These are phyloP conservation scores for Kwoniella shivajii DNA, from an alignment of 1,284 basidiomycete species.

Conservation along the genomic window DNA sequence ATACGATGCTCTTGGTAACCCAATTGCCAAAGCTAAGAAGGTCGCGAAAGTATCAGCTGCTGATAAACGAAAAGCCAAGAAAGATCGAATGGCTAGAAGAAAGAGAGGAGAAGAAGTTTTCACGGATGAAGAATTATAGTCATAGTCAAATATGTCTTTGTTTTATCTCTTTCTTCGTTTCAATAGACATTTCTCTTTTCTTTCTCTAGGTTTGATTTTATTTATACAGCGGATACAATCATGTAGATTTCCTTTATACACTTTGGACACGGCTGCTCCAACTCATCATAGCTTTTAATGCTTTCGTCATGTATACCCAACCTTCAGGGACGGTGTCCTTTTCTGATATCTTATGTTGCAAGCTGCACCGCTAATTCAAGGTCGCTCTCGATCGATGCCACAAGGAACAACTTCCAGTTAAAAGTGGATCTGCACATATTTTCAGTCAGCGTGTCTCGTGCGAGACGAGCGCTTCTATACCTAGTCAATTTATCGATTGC, in stretches of 20 bases:
- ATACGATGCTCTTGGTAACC: conserved; percentile 96
- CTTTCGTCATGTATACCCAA: conserved; percentile 11
- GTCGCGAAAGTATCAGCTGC: conserved; percentile 77
- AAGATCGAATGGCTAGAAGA: conserved; percentile 88
- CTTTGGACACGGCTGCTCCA: too few species aligned
- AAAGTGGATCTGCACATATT: background rate
- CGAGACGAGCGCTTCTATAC: too few species aligned
- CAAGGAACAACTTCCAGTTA: too few species aligned
- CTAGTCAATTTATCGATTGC: too few species aligned
- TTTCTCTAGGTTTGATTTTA: background rate
- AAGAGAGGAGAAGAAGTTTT: conserved; percentile 55
- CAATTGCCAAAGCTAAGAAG: conserved; percentile 77
- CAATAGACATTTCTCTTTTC: background rate
- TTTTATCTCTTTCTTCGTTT: conserved; percentile 7
- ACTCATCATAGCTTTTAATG: background rate
- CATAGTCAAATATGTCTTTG: conserved; percentile 13
- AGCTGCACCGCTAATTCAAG: too few species aligned
- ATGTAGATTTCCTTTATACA: background rate
- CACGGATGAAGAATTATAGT: conserved; percentile 48
- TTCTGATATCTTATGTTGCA: background rate
- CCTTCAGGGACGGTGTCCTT: conserved; percentile 9
- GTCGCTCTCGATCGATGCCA: too few species aligned
- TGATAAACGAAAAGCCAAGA: conserved; percentile 87
- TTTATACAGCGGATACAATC: background rate
- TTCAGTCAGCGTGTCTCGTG: too few species aligned